Evolutionary conservation across 345 rosid species (phyloP).

Genomic region (Eucalyptus cladocalyx): DNA sequence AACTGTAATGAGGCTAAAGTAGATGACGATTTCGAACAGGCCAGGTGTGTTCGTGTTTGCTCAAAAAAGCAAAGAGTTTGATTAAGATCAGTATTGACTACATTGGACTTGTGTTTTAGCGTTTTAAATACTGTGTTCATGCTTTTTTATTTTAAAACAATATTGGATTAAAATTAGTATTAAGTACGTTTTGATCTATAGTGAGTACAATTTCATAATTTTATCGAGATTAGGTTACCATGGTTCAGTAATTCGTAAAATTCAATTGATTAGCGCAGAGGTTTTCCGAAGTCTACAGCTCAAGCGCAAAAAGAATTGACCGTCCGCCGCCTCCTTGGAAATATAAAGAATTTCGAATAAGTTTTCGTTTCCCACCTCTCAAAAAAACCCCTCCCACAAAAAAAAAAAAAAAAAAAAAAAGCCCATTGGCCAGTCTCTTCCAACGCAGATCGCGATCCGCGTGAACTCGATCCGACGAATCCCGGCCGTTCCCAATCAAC

Average conservation of each 20-base stretch:
- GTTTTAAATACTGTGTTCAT: background rate
- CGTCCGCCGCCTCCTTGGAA: background rate
- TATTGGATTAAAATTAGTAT: background rate
- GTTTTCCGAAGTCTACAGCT: background rate
- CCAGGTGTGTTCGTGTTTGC: rapidly evolving
- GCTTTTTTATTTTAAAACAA: background rate
- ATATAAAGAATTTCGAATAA: background rate
- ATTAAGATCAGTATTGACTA: background rate
- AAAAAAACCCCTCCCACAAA: too few species aligned
- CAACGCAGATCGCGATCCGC: background rate
- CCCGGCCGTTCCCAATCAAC: background rate
- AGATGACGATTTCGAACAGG: rapidly evolving
- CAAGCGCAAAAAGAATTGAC: background rate
- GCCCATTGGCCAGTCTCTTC: background rate
- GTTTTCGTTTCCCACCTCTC: background rate
- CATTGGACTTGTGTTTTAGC: background rate
- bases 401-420: background rate
- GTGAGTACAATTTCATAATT: background rate
- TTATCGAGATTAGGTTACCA: background rate
- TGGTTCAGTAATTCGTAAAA: background rate
- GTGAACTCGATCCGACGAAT: background rate
- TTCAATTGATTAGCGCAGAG: background rate
- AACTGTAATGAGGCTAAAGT: background rate
- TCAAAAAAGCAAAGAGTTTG: background rate
- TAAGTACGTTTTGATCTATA: background rate